Conservation (phyloP, 257 asterid species). For the Solanum peruvianum region DNA sequence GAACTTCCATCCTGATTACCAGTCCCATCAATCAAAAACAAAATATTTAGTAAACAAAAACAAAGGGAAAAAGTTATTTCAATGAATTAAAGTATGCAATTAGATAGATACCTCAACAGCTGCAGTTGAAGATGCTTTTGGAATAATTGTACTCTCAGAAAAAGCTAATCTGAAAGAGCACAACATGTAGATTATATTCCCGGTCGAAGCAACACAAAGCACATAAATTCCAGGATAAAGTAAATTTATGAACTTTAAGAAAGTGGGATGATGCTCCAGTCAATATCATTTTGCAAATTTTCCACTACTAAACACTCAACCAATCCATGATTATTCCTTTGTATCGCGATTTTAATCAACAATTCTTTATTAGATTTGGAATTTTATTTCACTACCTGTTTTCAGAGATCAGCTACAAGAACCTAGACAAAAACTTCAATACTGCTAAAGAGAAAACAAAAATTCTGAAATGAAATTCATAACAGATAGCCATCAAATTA, state of each 20-base stretch:
- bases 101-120: conserved; percentile 63
- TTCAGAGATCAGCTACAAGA: background rate
- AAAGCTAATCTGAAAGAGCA: conserved; percentile 41
- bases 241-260: background rate
- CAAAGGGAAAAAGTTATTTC: background rate
- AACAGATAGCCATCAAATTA: background rate
- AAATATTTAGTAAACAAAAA: conserved; percentile 1
- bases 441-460: background rate
- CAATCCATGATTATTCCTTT: background rate
- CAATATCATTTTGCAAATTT: background rate
- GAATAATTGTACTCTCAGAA: conserved; percentile 29
- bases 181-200: background rate
- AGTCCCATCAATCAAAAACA: conserved; percentile 10
- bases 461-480: background rate
- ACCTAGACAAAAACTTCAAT: background rate
- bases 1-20: conserved; percentile 52
- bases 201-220: background rate
- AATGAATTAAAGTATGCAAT: background rate
- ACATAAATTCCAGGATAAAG: background rate
- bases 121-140: conserved; percentile 46
- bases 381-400: background rate
- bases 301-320: background rate
- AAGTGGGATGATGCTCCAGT: background rate
- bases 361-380: background rate
- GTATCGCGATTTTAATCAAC: background rate